A percentile compares a stretch with the other conserved stretches of the same genome.
Evolutionary conservation across 2,329 filamentous ascomycete genomes (phyloP).

Genomic region (Cytospora chrysosperma): DNA sequence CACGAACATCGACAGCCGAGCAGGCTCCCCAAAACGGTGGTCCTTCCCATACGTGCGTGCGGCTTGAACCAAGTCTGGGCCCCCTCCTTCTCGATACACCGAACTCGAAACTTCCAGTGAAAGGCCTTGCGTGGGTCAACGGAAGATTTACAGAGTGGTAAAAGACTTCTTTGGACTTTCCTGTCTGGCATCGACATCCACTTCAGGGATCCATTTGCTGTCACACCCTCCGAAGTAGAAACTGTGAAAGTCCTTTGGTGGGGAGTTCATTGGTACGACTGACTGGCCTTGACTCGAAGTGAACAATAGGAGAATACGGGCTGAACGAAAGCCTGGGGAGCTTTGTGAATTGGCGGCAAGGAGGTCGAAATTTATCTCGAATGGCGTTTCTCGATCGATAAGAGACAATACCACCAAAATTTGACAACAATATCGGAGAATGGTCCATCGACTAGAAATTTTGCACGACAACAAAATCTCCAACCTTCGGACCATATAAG

Average conservation of each 20-base stretch:
- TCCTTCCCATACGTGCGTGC: background rate
- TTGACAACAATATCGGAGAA: background rate
- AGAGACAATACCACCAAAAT: conserved; percentile 11
- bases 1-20: background rate
- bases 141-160: background rate
- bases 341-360: background rate
- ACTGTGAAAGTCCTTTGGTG: conserved; percentile 3
- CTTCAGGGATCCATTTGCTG: background rate
- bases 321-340: background rate
- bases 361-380: conserved; percentile 1
- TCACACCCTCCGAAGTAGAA: conserved; percentile 10
- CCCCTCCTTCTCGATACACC: background rate
- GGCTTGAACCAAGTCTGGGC: background rate
- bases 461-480: background rate
- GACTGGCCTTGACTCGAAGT: conserved; percentile 21
- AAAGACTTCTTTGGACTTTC: background rate
- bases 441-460: conserved; percentile 7
- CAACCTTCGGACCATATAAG: background rate
- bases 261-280: conserved; percentile 2
- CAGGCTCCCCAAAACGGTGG: background rate
- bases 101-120: background rate
- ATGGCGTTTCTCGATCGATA: conserved; percentile 10
- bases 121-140: background rate
- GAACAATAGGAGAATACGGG: conserved; percentile 14
- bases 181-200: background rate